These are phyloP conservation scores for Aegilops speltoides DNA, from an alignment of 176 grass and related monocot species.

Conservation along the genomic window DNA sequence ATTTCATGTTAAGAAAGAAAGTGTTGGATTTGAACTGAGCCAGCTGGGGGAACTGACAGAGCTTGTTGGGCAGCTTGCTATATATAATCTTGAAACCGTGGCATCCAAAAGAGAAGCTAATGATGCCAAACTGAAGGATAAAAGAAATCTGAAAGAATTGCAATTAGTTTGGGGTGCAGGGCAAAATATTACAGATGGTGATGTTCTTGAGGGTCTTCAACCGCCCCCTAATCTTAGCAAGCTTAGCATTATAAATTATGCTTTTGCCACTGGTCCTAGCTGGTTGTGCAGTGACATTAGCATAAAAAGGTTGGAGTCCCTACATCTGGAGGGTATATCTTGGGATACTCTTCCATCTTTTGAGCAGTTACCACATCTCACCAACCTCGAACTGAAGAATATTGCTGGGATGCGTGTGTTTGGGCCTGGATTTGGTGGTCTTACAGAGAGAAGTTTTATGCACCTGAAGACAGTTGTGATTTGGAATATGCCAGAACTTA, in stretches of 20 bases:
- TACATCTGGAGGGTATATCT: background rate
- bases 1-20: background rate
- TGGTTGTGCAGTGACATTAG: background rate
- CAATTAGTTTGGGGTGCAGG: background rate
- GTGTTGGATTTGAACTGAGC: background rate
- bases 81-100: background rate
- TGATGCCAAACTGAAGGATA: background rate
- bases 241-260: background rate
- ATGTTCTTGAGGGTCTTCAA: background rate
- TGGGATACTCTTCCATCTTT: background rate
- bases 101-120: background rate
- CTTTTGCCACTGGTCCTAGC: background rate
- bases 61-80: background rate
- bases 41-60: background rate
- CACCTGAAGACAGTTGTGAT: accelerated
- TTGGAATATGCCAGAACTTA: background rate
- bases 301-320: background rate
- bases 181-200: background rate
- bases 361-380: background rate
- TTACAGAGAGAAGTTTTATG: background rate
- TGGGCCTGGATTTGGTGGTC: background rate
- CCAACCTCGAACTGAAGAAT: background rate
- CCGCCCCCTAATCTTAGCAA: background rate
- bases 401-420: background rate
- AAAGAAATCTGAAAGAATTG: background rate